phyloP scores from a whole-genome alignment of 2,329 filamentous ascomycete genomes.

The Talaromyces amestolkiae region DNA sequence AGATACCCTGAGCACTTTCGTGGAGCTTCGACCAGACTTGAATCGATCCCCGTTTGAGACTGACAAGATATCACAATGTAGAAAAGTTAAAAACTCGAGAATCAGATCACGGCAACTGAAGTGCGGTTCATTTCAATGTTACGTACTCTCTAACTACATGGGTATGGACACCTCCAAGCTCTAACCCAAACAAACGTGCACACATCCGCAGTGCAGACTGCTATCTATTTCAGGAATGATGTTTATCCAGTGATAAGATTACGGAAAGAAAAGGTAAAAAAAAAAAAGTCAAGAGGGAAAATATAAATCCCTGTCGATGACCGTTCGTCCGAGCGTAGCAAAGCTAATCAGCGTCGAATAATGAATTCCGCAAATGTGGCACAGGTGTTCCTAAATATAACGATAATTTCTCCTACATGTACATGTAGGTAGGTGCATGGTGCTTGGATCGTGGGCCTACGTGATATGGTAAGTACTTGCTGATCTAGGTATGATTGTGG shows the following conservation, averaged over 20 bases:
- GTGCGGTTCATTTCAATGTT: not conserved
- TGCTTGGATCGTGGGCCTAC: not conserved
- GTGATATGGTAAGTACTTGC: not conserved
- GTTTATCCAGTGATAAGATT: not conserved
- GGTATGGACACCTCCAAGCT: not conserved
- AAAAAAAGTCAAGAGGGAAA: not conserved
- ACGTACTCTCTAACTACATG: not conserved
- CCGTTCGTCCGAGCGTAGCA: not conserved
- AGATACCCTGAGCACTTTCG: not conserved
- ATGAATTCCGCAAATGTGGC: not conserved
- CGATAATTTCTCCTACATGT: not conserved
- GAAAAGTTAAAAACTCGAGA: not conserved
- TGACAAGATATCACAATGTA: not conserved
- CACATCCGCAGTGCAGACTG: not conserved
- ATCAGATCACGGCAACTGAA: not conserved
- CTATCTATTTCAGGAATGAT: not conserved
- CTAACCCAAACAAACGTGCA: not conserved
- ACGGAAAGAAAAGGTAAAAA: not conserved
- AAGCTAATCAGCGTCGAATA: not conserved
- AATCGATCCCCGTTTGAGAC: not conserved
- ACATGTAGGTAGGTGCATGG: not conserved
- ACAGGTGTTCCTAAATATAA: constrained; percentile 7
- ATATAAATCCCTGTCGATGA: not conserved
- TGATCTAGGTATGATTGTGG: not conserved
- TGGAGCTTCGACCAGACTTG: not conserved